Evolutionary conservation across 352 stramenopile species (phyloP).

Genomic region (Thalassiosira livingstoniorum): DNA sequence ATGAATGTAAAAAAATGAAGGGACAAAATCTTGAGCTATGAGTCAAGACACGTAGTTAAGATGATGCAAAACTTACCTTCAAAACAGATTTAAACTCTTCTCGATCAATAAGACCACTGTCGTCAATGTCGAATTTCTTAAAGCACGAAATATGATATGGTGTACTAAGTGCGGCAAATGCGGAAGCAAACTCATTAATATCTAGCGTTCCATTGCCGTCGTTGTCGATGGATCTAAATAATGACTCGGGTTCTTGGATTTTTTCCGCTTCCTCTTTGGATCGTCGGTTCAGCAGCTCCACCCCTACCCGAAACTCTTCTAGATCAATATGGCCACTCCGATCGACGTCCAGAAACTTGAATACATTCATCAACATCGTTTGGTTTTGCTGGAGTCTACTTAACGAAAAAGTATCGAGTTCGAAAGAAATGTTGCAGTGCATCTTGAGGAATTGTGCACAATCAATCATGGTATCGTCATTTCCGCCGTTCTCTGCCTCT

Average conservation of each 20-base stretch:
- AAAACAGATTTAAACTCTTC: neutral
- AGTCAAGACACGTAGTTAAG: too few species aligned
- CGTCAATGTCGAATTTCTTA: neutral
- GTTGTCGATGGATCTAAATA: neutral
- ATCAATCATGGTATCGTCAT: slow-evolving; percentile 18
- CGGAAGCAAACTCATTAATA: neutral
- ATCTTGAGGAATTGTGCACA: slow-evolving; percentile 21
- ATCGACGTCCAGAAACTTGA: neutral
- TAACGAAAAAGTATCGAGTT: neutral
- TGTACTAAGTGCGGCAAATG: neutral
- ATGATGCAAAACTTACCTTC: neutral
- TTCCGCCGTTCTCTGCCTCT: too few species aligned
- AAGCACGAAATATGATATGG: neutral
- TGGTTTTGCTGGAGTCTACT: neutral
- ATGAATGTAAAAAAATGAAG: too few species aligned
- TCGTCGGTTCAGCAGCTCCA: too few species aligned
- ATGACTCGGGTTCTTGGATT: neutral
- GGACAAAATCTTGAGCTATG: too few species aligned
- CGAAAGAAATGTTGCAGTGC: neutral
- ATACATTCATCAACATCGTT: neutral
- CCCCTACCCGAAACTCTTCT: neutral
- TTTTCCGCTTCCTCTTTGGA: too few species aligned
- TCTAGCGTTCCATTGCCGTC: neutral
- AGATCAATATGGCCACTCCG: neutral
- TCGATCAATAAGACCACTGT: neutral